These are phyloP conservation scores for Xenosphaeropsis pyriputrescens DNA, from an alignment of 2,329 filamentous ascomycete genomes.

Conservation along the genomic window DNA sequence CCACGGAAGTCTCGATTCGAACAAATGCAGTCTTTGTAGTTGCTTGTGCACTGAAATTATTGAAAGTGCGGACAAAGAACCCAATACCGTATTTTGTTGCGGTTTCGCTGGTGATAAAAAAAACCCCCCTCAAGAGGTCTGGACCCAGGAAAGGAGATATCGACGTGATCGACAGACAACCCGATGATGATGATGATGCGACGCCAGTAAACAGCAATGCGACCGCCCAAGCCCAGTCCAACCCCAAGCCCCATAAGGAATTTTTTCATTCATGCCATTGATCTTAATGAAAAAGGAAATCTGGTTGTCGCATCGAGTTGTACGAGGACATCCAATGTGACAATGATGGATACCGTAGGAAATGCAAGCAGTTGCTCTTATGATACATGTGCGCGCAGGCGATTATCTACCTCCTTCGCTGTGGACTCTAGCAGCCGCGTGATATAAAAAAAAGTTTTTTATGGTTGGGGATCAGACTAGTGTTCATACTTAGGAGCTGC, in stretches of 20 bases:
- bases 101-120: no score
- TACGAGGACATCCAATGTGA: constrained; percentile 1
- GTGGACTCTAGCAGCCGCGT: constrained; percentile 4
- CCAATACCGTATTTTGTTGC: no score
- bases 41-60: no score
- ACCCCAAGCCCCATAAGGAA: background rate
- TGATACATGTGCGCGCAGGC: constrained; percentile 17
- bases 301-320: no score
- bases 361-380: constrained; percentile 19
- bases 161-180: no score
- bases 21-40: no score
- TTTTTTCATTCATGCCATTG: background rate
- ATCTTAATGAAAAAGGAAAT: no score
- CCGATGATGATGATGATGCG: no score
- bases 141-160: no score
- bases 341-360: constrained; percentile 11
- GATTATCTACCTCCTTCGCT: constrained; percentile 7
- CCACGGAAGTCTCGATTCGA: no score
- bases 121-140: no score
- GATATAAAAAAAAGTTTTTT: constrained; percentile 2
- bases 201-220: background rate
- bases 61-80: no score
- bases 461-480: constrained; percentile 7
- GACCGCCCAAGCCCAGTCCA: background rate
- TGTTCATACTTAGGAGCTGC: constrained; percentile 16